Evolutionary conservation across 768 basidiomycete species (phyloP).

Genomic region (Leccinum broughii): DNA sequence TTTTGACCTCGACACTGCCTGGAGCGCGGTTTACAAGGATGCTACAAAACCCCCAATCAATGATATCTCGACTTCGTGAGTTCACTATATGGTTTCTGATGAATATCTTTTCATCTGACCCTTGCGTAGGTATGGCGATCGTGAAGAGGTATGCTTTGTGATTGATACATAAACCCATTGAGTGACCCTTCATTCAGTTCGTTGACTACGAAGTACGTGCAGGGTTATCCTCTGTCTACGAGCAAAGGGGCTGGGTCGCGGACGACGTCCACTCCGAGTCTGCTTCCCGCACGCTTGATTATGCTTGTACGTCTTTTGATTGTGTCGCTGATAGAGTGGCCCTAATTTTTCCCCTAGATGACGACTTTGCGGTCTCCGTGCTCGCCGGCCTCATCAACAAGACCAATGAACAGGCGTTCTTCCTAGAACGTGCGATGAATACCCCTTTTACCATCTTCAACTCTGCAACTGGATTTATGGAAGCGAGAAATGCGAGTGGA

Average conservation of each 20-base stretch:
- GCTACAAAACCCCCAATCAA: conserved; percentile 60
- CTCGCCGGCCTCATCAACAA: conserved; percentile 58
- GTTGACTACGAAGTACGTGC: conserved; percentile 83
- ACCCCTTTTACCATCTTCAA: conserved; percentile 71
- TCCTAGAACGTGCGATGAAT: conserved; percentile 55
- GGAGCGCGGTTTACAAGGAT: conserved; percentile 76
- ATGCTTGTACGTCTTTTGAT: conserved; percentile 57
- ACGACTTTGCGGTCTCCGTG: conserved; percentile 72
- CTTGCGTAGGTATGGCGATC: conserved; percentile 57
- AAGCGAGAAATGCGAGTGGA: conserved; percentile 68
- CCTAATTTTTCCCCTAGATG: conserved; percentile 46
- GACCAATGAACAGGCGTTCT: conserved; percentile 46
- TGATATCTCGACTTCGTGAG: conserved; percentile 54
- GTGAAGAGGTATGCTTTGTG: conserved; percentile 55
- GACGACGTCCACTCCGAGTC: conserved; percentile 79
- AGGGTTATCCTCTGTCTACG: conserved; percentile 71
- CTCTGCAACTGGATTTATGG: conserved; percentile 70
- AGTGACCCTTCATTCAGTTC: conserved; percentile 38
- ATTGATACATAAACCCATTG: neutral
- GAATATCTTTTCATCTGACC: neutral
- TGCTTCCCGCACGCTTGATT: conserved; percentile 75
- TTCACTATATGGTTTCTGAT: neutral
- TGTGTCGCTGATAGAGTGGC: neutral
- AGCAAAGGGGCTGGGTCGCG: conserved; percentile 70
- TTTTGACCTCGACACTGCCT: conserved; percentile 65